Evolutionary conservation across 2,329 filamentous ascomycete species (phyloP), one percentile per base, ranked within the genome.

Genomic region (Diaporthe helianthi): DNA sequence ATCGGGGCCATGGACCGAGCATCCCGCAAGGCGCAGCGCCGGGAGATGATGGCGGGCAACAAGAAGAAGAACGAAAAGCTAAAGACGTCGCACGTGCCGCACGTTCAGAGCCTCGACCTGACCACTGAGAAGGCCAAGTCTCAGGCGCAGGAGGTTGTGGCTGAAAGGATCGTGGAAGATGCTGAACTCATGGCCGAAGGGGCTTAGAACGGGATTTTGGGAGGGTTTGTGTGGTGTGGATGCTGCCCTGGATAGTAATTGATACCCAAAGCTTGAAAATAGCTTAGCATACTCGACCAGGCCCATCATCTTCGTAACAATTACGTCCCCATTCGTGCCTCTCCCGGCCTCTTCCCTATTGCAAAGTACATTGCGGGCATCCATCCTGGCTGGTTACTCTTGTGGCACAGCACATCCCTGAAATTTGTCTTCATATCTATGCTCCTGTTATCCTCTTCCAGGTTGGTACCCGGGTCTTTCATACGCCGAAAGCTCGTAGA

Each of bases 11-110:
- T 87, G 31, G 84, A 86, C 73, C 86, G 87, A 76, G 82, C 83
- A 60, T 79, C 83, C 4, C 83, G 87, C 22, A 88, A 87, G 73
- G 83, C 85, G 74, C 83, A 88, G 76, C 89, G 87, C 77, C 82
- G 83, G 76, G 85, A 82, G 75, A 80, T 80, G 70, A 79, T 81
- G 74, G 82, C 81, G 73, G 72, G 68, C 24, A 58, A 41, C 22
- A 53, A 54, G 29, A 70, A 70, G 47, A 70, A 70, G 68, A 70
- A 70, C 33, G 31, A 64, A 8, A 70, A 70, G 47, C 22, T 53
- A 10, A 68, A 65, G 64, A 44, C 44, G 29, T 52, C 66, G 24
- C 49, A 68, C n/a, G 49, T 60, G 7, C 44, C 66, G n/a, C 41
- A 68, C n/a, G 49, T 33, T 8, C 44, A 31, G 52, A 64, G 33